Conservation (phyloP, 2,329 filamentous ascomycete genomes). For the Talaromyces pinophilus region DNA sequence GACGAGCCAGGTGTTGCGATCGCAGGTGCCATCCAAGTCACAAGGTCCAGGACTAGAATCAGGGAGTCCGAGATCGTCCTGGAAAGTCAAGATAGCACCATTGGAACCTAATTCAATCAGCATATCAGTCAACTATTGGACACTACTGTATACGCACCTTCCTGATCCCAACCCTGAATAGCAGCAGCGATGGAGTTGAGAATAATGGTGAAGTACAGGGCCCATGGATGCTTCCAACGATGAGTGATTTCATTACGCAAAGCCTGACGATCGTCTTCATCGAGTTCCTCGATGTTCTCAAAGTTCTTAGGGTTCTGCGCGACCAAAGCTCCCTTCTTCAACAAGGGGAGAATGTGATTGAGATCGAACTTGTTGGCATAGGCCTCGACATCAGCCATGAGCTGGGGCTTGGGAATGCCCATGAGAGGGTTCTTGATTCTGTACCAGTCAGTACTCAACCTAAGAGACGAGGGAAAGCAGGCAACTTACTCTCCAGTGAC, state of each 20-base stretch:
- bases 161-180: constrained; percentile 57
- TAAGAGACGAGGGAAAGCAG: not conserved
- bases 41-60: constrained; percentile 38
- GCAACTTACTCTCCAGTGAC: constrained; percentile 36
- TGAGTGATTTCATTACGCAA: constrained; percentile 50
- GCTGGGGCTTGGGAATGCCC: constrained; percentile 34
- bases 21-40: constrained; percentile 33
- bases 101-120: constrained; percentile 38
- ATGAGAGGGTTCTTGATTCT: constrained; percentile 34
- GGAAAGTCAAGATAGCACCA: constrained; percentile 56
- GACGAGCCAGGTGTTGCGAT: constrained; percentile 58
- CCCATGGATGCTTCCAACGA: constrained; percentile 53
- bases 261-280: constrained; percentile 44
- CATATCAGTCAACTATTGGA: not conserved
- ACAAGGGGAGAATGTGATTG: constrained; percentile 52
- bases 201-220: constrained; percentile 54
- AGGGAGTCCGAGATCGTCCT: constrained; percentile 48
- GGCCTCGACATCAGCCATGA: constrained; percentile 35
- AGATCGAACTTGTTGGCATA: constrained; percentile 61
- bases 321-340: constrained; percentile 49
- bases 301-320: constrained; percentile 52
- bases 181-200: constrained; percentile 56
- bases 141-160: constrained; percentile 34
- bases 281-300: constrained; percentile 48
- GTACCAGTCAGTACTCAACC: not conserved